Percentiles rank a stretch among this genome's conserved stretches.
phyloP scores from a whole-genome alignment of 1,139 yeast genomes.

The Debaryomycetaceae sp. region DNA sequence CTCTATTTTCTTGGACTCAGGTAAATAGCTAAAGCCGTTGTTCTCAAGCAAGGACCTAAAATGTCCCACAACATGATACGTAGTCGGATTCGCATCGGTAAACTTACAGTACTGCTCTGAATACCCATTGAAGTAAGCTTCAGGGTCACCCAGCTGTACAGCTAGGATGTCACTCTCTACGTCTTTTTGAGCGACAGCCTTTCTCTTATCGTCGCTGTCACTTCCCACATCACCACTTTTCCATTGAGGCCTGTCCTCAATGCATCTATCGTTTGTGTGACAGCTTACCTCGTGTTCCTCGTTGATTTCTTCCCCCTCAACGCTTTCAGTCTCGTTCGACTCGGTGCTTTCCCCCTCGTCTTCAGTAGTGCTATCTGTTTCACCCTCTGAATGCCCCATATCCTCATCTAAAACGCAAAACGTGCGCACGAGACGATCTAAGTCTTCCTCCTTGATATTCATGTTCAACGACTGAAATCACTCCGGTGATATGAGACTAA shows the following conservation, averaged over 20 bases:
- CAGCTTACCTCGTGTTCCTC: too few relatives aligned
- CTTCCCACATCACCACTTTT: not conserved
- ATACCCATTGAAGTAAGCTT: conserved; percentile 2
- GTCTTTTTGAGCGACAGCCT: not conserved
- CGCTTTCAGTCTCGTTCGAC: not conserved
- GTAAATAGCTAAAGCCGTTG: conserved; percentile 28
- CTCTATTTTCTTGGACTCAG: conserved; percentile 24
- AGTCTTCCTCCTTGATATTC: not conserved
- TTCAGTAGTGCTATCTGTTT: not conserved
- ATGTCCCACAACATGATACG: conserved; percentile 35
- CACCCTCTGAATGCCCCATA: not conserved
- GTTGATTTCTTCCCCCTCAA: not conserved
- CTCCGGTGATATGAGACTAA: not conserved
- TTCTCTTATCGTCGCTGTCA: not conserved
- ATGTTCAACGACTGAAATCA: not conserved
- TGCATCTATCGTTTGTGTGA: too few relatives aligned
- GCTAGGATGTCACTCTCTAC: not conserved
- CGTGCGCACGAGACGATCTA: not conserved
- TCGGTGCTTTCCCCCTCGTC: not conserved
- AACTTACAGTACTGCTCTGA: conserved; percentile 35
- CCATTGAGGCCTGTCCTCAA: not conserved
- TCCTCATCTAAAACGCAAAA: not conserved
- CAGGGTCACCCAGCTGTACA: not conserved
- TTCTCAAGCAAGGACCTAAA: conserved; percentile 22
- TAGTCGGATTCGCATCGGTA: conserved; percentile 40